Conservation (phyloP, 2,329 filamentous ascomycete species). For the Karstenula rhodostoma region DNA sequence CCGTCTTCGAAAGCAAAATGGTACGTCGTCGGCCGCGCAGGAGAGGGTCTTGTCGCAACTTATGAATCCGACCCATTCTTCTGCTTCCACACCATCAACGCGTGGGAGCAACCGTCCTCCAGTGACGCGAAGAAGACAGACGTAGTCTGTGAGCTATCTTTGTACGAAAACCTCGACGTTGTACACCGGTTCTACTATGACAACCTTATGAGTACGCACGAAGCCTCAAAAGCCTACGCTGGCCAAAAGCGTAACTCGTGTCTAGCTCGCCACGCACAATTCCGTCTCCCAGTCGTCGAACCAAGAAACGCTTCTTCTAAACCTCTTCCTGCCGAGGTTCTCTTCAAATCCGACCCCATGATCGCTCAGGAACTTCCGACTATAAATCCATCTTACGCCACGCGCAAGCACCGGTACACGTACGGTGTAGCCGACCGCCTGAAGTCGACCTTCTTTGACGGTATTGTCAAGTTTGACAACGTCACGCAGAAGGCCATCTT, state of each 20-base stretch:
- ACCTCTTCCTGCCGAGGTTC: conserved; percentile 43
- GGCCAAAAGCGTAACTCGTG: conserved; percentile 36
- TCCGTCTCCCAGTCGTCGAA: conserved; percentile 47
- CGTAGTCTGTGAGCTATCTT: conserved; percentile 71
- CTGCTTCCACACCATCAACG: conserved; percentile 81
- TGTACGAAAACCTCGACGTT: conserved; percentile 71
- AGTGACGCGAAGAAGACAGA: conserved; percentile 52
- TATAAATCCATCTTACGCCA: conserved; percentile 67
- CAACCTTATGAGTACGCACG: conserved; percentile 31
- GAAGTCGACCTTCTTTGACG: conserved; percentile 68
- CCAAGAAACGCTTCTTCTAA: conserved; percentile 29
- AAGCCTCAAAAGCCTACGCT: conserved; percentile 27
- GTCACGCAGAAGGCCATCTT: conserved; percentile 59
- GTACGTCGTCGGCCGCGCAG: conserved; percentile 76
- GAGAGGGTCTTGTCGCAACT: conserved; percentile 71
- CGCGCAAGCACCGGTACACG: conserved; percentile 65
- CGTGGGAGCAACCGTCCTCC: conserved; percentile 69
- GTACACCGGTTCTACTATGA: conserved; percentile 72
- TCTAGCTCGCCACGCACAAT: conserved; percentile 40
- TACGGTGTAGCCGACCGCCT: conserved; percentile 67
- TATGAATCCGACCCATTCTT: conserved; percentile 76
- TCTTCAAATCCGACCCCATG: conserved; percentile 62
- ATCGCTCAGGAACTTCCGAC: conserved; percentile 68
- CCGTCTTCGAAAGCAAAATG: conserved; percentile 66
- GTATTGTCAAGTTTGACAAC: conserved; percentile 71